phyloP scores from a whole-genome alignment of 2,329 filamentous ascomycete species.

The Gnomoniopsis sp. region DNA sequence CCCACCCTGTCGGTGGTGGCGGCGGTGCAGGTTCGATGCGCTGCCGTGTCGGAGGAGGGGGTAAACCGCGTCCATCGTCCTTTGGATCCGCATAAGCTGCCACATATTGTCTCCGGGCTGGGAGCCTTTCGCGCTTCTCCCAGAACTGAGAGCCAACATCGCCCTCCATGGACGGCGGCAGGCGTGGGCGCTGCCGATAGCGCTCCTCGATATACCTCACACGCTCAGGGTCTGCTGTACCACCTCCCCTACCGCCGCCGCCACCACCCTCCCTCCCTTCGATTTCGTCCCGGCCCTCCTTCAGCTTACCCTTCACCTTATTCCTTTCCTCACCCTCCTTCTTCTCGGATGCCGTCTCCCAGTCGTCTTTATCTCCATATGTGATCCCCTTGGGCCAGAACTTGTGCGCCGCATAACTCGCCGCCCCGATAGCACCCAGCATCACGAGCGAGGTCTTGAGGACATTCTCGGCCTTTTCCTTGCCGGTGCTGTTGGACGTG shows the following conservation, averaged over 20 bases:
- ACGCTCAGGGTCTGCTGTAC: conserved; percentile 2
- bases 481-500: conserved; percentile 7
- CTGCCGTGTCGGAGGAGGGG: not conserved
- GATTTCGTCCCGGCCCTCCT: conserved; percentile 13
- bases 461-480: conserved; percentile 20
- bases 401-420: conserved; percentile 33
- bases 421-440: conserved; percentile 35
- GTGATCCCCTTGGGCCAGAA: conserved; percentile 36
- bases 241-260: not conserved
- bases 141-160: not conserved
- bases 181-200: not conserved
- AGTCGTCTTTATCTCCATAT: conserved; percentile 36
- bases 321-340: conserved; percentile 16
- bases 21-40: not conserved
- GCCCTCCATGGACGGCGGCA: conserved; percentile 1
- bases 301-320: conserved; percentile 12
- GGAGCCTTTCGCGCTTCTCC: conserved; percentile 1
- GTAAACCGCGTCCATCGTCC: not conserved
- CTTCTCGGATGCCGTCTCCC: conserved; percentile 27
- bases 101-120: not conserved
- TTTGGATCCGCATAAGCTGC: not conserved
- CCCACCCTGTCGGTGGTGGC: not conserved
- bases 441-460: conserved; percentile 35
- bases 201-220: not conserved
- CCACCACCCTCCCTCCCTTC: not conserved